phyloP scores from a whole-genome alignment of 169 alveolate genomes.

The Eimeria sp. region DNA sequence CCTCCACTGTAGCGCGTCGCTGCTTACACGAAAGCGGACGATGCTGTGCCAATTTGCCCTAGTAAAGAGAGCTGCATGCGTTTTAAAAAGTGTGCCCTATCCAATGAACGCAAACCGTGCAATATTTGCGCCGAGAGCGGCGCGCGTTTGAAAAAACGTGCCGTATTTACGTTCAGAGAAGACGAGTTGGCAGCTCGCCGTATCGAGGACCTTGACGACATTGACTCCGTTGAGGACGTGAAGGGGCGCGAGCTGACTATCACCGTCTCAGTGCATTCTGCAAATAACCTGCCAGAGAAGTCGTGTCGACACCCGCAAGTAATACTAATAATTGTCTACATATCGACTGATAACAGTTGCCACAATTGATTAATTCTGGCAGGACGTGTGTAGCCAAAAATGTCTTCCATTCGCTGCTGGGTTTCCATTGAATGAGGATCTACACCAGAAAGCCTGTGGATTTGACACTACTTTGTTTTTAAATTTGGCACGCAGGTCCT shows the following conservation, averaged over 20 bases:
- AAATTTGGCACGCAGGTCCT: constrained; percentile 41
- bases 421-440: neutral
- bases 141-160: neutral
- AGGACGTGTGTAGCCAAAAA: neutral
- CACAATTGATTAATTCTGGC: too few relatives aligned
- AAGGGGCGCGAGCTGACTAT: constrained; percentile 78
- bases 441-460: neutral
- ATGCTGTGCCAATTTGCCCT: neutral
- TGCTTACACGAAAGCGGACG: neutral
- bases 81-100: neutral
- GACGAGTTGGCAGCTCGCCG: constrained; percentile 71
- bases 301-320: constrained; percentile 79
- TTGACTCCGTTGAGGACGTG: constrained; percentile 81
- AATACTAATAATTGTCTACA: neutral
- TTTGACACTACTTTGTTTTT: neutral
- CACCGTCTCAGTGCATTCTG: constrained; percentile 75
- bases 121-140: neutral
- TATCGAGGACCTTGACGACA: constrained; percentile 71
- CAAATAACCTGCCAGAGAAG: constrained; percentile 69
- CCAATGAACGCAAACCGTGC: neutral
- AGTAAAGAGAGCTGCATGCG: neutral
- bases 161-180: neutral
- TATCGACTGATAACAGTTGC: neutral
- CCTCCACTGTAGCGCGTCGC: neutral
- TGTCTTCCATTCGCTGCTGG: neutral